These are phyloP conservation scores for Xylaria sp. DNA, from an alignment of 2,329 filamentous ascomycete species.

Conservation along the genomic window DNA sequence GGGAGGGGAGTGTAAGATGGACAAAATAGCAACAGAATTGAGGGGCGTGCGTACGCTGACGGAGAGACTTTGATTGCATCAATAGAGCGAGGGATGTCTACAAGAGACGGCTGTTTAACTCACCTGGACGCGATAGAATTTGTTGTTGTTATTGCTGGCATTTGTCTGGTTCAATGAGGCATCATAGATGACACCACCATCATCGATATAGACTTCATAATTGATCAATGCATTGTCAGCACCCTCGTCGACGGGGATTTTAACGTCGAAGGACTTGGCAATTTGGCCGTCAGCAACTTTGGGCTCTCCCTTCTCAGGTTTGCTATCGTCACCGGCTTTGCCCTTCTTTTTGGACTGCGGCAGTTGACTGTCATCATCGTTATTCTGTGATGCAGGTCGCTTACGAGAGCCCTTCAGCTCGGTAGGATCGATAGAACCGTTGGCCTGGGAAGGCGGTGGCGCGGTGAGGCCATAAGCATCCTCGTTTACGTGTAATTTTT, in stretches of 20 bases:
- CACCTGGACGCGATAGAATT: constrained; percentile 82
- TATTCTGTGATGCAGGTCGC: constrained; percentile 39
- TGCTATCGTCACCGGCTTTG: constrained; percentile 47
- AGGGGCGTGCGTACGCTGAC: background rate
- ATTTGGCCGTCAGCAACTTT: constrained; percentile 56
- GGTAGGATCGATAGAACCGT: constrained; percentile 19
- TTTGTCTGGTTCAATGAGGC: constrained; percentile 84
- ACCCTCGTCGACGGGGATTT: constrained; percentile 63
- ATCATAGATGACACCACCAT: constrained; percentile 76
- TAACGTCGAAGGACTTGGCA: constrained; percentile 57
- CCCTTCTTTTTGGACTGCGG: constrained; percentile 48
- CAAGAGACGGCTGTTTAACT: constrained; percentile 28
- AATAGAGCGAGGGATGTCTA: background rate
- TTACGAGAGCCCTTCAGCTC: constrained; percentile 41
- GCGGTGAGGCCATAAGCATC: constrained; percentile 44
- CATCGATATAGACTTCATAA: constrained; percentile 72
- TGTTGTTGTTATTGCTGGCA: constrained; percentile 78
- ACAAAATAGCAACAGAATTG: background rate
- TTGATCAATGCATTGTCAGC: constrained; percentile 50
- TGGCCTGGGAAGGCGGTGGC: constrained; percentile 24
- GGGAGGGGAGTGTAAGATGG: background rate
- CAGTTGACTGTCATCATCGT: constrained; percentile 42
- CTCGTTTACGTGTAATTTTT: constrained; percentile 54
- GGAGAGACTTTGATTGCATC: background rate
- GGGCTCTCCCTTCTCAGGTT: constrained; percentile 34